Percentiles rank a stretch among this genome's conserved stretches.
Evolutionary conservation across 2,329 filamentous ascomycete species (phyloP).

Genomic region (Ciborinia camelliae): DNA sequence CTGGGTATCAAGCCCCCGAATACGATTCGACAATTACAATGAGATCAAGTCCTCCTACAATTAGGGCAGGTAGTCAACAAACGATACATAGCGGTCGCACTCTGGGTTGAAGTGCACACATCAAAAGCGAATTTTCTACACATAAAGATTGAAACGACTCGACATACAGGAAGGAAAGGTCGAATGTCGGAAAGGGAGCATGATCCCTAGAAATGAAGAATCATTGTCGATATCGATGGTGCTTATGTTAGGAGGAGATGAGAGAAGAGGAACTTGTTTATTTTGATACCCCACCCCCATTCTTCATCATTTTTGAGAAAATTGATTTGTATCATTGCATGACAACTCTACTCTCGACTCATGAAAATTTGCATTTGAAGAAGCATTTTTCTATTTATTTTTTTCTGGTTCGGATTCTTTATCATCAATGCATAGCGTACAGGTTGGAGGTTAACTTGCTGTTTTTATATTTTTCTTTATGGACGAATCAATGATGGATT

Average conservation of each 20-base stretch:
- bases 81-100: conserved; percentile 38
- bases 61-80: conserved; percentile 37
- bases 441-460: conserved; percentile 13
- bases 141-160: background rate
- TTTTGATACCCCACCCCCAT: conserved; percentile 19
- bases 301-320: conserved; percentile 16
- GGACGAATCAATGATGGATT: conserved; percentile 15
- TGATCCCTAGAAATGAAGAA: background rate
- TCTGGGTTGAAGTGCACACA: conserved; percentile 31
- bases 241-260: background rate
- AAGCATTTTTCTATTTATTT: conserved; percentile 13
- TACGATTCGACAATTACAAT: conserved; percentile 34
- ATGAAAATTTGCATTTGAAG: conserved; percentile 8
- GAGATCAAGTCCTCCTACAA: conserved; percentile 32
- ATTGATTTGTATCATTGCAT: conserved; percentile 18
- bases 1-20: conserved; percentile 31
- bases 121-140: background rate
- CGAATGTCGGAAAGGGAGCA: background rate
- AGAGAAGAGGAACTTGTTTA: conserved; percentile 16
- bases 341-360: conserved; percentile 14
- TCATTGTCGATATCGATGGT: background rate
- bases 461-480: conserved; percentile 9
- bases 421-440: conserved; percentile 15
- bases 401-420: background rate
- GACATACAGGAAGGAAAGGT: background rate